Evolutionary conservation across 2,329 filamentous ascomycete species (phyloP), one percentile per base, ranked within the genome.

Genomic region (Penicillium expansum): DNA sequence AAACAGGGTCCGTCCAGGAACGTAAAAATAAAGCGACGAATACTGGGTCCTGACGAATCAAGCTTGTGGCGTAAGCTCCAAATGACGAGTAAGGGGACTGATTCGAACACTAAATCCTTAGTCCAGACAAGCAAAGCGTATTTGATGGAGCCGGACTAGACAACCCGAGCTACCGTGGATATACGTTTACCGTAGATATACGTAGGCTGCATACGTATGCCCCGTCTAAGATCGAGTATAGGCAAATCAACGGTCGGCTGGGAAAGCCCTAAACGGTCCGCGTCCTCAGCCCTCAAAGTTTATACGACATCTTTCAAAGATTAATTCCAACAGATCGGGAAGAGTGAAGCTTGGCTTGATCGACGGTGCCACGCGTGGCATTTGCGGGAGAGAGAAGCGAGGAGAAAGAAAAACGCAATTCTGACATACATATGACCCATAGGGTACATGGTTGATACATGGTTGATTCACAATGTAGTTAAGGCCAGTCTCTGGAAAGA

Each of bases 121-220:
- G 61, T 48, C 14, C 37, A 55, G 38, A 30, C 52, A 53, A 57
- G 53, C 48, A 41, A 58, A 54, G 55, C 41, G 47, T 48, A 48
- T 56, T 59, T 32, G 53, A 52, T 56, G 24, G 49, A 63, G 55
- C 38, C n/a, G 48, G 52, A 33, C 45, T 61, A 55, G 52, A 49
- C 52, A 48, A 20, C 49, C 49, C 24, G 42, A 42, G 29, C 42
- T 50, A 48, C 45, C 45, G 48, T 18, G 20, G 24, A 29, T 43
- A 43, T 43, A 43, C 41, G 41, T 18, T 14, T 42, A 5, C 18
- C 29, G 29, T 59, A 41, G 53, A 65, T 61, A 61, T 65, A 65
- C 62, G 64, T 66, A 64, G 56, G 35, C 64, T 52, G 64, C 58
- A 54, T 64, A 65, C 63, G 64, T 66, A 65, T 63, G 54, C 61